Evolutionary conservation across 192 early-diverging fungal genomes (phyloP), one percentile per base, ranked within the genome.

Genomic region (Rhizophlyctis rosea): DNA sequence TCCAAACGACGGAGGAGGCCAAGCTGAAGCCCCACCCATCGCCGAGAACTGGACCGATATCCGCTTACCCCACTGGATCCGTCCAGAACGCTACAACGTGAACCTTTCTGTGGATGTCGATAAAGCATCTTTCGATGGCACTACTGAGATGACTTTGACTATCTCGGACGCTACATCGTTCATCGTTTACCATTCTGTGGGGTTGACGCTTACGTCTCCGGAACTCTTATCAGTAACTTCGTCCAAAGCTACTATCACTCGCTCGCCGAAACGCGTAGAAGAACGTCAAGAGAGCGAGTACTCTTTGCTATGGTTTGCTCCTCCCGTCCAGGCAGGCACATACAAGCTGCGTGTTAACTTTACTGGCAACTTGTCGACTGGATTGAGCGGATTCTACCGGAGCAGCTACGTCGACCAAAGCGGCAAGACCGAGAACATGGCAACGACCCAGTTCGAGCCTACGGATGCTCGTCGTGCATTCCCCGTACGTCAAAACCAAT

Each of bases 381-480:
- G 83, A 60, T 88, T 95, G 87, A 70, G 75, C 34, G 94, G 94
- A 2, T 95, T 95, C 67, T 96, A 95, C 69, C 84, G 88, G 51
- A 85, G 81, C 53, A 81, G 73, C 33, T 93, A 83, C 64, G 61
- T 71, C 44, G 71, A 81, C 59, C 62, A 62, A 23, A 54, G 71
- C 29, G 50, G 25, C 21, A 85, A 77, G 27, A 71, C 54, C 23
- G 69, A 77, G 21, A 83, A 83, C 57, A 79, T 96, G 57, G 92
- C 83, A 5, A 85, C 85, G 4, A 97, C 93, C 1, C 93, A 97
- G 69, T 97, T 97, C 63, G 88, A 92, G 76, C 79, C 93, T 7
- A 92, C 88, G 14, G 83, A 90, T 64, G 93, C 93, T 23, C 85
- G 93, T 51, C 83, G 88, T 28, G 90, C 91, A 9, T 92, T 95